A percentile compares a stretch with the other conserved stretches of the same genome.
Conservation (phyloP, 768 basidiomycete genomes). For the Guyanaporus albipodus region DNA sequence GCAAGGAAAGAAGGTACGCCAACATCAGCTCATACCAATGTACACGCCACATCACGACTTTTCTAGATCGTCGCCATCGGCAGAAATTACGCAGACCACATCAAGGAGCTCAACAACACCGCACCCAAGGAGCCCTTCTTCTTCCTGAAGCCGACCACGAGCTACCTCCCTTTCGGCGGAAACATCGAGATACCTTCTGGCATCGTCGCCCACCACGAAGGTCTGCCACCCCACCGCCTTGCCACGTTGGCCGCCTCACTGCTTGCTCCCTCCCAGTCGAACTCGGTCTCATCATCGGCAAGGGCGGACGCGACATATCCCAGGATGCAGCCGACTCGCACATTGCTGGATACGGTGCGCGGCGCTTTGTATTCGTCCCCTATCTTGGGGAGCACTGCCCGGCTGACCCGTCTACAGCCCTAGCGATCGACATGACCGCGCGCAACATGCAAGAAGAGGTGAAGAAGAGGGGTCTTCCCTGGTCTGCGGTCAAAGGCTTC, state of each 20-base stretch:
- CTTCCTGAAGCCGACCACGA: constrained; percentile 95
- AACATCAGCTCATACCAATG: neutral
- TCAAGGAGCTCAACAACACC: constrained; percentile 87
- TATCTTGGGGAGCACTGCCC: no score
- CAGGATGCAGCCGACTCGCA: constrained; percentile 67
- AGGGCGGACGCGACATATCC: constrained; percentile 77
- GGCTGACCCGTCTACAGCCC: no score
- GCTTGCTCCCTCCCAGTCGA: constrained; percentile 60
- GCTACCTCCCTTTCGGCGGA: constrained; percentile 75
- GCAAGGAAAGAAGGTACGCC: constrained; percentile 44
- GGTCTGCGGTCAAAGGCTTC: constrained; percentile 96
- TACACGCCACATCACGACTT: neutral
- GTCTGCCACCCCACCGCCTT: constrained; percentile 33
- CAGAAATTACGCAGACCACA: constrained; percentile 88
- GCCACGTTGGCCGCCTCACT: constrained; percentile 35
- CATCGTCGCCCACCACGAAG: constrained; percentile 87
- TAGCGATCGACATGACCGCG: constrained; percentile 96
- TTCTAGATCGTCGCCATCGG: constrained; percentile 90
- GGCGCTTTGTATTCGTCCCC: no score
- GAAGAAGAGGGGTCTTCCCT: constrained; percentile 92
- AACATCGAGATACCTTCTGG: constrained; percentile 84
- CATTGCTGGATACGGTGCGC: constrained; percentile 88
- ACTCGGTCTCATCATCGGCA: constrained; percentile 95
- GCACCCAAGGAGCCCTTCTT: constrained; percentile 92
- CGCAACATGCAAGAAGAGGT: constrained; percentile 92